Evolutionary conservation across 2,329 filamentous ascomycete genomes (phyloP).

Genomic region (Ambrosiella beaveri): DNA sequence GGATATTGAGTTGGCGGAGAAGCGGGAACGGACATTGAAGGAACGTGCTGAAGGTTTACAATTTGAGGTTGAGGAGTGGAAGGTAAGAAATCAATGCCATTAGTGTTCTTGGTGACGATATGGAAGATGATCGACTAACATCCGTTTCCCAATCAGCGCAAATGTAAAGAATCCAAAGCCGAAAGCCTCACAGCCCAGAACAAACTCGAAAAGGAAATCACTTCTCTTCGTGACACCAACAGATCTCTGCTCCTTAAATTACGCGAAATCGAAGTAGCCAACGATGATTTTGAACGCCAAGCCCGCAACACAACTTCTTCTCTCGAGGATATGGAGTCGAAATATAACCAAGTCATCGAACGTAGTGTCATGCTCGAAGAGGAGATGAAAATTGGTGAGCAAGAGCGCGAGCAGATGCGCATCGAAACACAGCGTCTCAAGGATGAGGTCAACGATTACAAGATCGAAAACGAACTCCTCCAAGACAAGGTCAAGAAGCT

Average conservation of each 20-base stretch:
- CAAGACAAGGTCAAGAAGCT: slow-evolving; percentile 80
- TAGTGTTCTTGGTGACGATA: too few relatives aligned
- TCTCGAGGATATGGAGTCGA: slow-evolving; percentile 89
- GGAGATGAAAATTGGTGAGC: slow-evolving; percentile 78
- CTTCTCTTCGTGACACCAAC: slow-evolving; percentile 68
- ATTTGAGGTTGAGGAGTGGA: slow-evolving; percentile 96
- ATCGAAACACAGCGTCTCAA: slow-evolving; percentile 82
- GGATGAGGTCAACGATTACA: slow-evolving; percentile 82
- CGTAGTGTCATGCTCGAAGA: slow-evolving; percentile 85
- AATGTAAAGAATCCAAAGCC: slow-evolving; percentile 86
- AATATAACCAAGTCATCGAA: slow-evolving; percentile 91
- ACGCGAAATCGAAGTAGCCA: slow-evolving; percentile 90
- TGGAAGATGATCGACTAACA: too few relatives aligned
- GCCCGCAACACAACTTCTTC: slow-evolving; percentile 91
- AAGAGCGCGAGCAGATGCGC: slow-evolving; percentile 73
- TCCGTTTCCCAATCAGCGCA: slow-evolving; percentile 39
- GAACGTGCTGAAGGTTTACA: slow-evolving; percentile 71
- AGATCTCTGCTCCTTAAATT: slow-evolving; percentile 66
- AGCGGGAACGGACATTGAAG: slow-evolving; percentile 68
- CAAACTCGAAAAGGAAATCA: slow-evolving; percentile 86
- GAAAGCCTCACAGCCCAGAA: slow-evolving; percentile 77
- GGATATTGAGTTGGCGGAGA: slow-evolving; percentile 89
- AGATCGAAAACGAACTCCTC: slow-evolving; percentile 85
- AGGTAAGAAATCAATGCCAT: slow-evolving; percentile 39
- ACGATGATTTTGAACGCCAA: slow-evolving; percentile 95